Base-by-base conservation (phyloP, 306 rosid species). In the Dalbergia cochinchinensis region DNA sequence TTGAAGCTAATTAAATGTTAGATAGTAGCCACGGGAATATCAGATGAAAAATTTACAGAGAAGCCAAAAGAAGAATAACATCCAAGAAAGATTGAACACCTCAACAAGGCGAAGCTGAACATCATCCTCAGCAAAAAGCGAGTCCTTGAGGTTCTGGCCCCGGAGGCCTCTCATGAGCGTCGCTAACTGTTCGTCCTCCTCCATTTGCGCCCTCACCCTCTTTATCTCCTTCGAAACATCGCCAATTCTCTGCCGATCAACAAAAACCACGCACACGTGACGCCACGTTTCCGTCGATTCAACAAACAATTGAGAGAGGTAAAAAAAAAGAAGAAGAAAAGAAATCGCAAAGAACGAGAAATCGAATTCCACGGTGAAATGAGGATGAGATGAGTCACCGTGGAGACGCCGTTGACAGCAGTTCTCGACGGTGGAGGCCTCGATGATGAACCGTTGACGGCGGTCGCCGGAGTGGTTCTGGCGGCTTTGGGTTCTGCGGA, bases 181-280 rank as follows among this genome's bases (percentile, higher is more conserved):
- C 11, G 99, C 90, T 82, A 95, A 76, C 50, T 95, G 94, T 83
- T 95, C 99, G 34, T 95, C 83, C 72, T 92, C 97, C 83, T 95
- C 99, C 98, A 95, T 92, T 82, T 91, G 99, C 18, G 98, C 99
- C 72, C 99, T 87, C 54, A 95, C 98, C 78, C 97, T 81, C 87
- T 92, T 95, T 58, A 95, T 95, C 76, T 95, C 99, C 83, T 90
- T 84, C 4, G 99, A 95, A 85, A 95, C 98, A 74, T 91, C 96
- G 51, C 99, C 99, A 64, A 95, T 91, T 84, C 77, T 90, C 99
- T 91, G 91, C 57, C 77, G 73, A 55, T 68, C 59, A 66, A 42
- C 0, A 34, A 39, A 59, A 41, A 11, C 60, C 60, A n/a, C 10
- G 16, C 19, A 6, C 54, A 73, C 5, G n/a, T 55, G 4, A 13